These are phyloP conservation scores for Boletus semigastroideus DNA, from an alignment of 1,284 basidiomycete genomes.

Conservation along the genomic window DNA sequence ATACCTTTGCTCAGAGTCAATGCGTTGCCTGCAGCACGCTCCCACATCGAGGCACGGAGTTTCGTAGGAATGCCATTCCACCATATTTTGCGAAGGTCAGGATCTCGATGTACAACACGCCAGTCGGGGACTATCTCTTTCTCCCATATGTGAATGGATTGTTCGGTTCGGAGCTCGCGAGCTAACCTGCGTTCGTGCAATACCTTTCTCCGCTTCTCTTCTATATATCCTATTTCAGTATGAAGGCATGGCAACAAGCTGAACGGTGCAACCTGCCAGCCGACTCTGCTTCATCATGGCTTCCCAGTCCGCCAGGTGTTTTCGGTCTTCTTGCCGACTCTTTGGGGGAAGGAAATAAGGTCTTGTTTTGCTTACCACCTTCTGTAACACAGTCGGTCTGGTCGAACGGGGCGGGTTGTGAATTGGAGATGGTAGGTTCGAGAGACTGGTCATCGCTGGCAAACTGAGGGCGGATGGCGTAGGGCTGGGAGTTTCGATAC, in stretches of 20 bases:
- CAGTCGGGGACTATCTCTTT: constrained; percentile 81
- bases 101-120: constrained; percentile 69
- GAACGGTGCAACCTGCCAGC: constrained; percentile 52
- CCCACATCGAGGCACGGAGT: constrained; percentile 86
- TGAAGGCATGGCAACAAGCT: not conserved
- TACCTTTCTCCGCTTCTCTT: constrained; percentile 66
- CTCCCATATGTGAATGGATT: constrained; percentile 75
- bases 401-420: constrained; percentile 52
- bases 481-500: constrained; percentile 2
- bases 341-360: constrained; percentile 87
- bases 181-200: constrained; percentile 61
- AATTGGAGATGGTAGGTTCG: constrained; percentile 11
- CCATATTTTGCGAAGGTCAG: constrained; percentile 76
- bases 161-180: constrained; percentile 70
- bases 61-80: constrained; percentile 90
- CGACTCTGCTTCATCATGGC: constrained; percentile 87
- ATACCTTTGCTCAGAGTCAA: constrained; percentile 85
- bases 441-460: constrained; percentile 5
- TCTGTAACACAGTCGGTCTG: constrained; percentile 70
- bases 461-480: constrained; percentile 7
- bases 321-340: constrained; percentile 73
- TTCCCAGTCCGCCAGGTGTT: constrained; percentile 88
- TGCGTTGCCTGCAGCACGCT: constrained; percentile 84
- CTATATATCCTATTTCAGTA: constrained; percentile 39
- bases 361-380: constrained; percentile 75